Base-by-base conservation (phyloP, 495 filamentous ascomycete species). In the Penicillium turbatum region DNA sequence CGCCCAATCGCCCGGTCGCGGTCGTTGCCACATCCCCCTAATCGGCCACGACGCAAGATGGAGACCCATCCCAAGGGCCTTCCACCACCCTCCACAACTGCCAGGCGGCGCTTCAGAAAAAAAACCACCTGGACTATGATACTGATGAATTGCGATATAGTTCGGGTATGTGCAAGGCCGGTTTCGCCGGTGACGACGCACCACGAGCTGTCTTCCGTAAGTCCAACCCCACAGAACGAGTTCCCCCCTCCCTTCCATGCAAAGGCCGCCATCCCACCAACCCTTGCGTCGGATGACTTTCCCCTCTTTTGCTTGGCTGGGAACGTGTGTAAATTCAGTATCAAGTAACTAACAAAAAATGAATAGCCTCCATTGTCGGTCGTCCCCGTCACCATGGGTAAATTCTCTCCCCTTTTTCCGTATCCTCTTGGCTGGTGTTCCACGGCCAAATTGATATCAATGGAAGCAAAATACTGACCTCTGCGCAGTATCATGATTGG, bases 121-220 rank as follows among this genome's bases (percentile, higher is more conserved):
- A 48, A 16, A 27, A 42, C 15, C 11, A 39, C 31, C 29, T 53
- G 48, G 54, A 37, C 17, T 40, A 51, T 38, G 53, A 66, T 62
- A 72, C 85, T 86, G 71, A 87, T 76, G 65, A 53, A 51, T 62
- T 58, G 51, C 45, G 39, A 40, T 68, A 26, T 74, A 98, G 93
- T 83, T 98, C 93, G 76, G 93, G 93, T 86, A 98, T 98, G 93
- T 98, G 93, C 81, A 98, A 98, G 83, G 93, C 93, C 88, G 93
- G 93, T 90, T 98, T 98, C 80, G 93, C 93, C 81, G 93, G 93
- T 92, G 93, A 98, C 73, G 93, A 98, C 91, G 93, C 93, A 79
- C 93, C 93, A 66, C 85, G 93, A 81, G 93, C 93, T 78, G 93
- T 98, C 71, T 98, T 98, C 86, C 93, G 93, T 98, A 89, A 96